Percentiles rank a stretch among this genome's conserved stretches.
Conservation (phyloP, 78 protist genomes). For the Planoprotostelium fungivorum region DNA sequence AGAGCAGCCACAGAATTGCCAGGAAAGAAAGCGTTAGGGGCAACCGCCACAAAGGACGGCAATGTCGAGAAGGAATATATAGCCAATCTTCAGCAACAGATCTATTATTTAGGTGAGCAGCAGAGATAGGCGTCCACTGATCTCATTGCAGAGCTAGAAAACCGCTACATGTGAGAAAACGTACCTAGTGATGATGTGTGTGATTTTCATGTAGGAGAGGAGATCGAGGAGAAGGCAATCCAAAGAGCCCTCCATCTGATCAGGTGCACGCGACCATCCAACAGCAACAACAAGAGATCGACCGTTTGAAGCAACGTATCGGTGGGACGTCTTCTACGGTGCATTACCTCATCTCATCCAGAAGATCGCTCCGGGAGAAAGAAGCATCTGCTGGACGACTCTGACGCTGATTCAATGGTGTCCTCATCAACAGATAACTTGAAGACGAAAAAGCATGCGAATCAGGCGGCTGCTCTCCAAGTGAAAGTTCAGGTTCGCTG, state of each 20-base stretch:
- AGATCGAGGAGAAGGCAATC: not conserved
- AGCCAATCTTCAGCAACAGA: not conserved
- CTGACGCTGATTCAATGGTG: not conserved
- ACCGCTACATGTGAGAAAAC: not conserved
- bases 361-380: not conserved
- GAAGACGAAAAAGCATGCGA: not conserved
- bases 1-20: not conserved
- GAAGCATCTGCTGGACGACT: not conserved
- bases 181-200: not conserved
- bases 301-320: not conserved
- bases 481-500: not conserved
- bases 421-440: not conserved
- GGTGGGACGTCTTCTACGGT: too few species aligned
- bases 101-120: not conserved
- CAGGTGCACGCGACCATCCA: not conserved
- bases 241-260: not conserved
- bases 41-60: not conserved
- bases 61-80: not conserved
- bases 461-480: not conserved
- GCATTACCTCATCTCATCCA: too few species aligned
- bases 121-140: not conserved
- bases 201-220: not conserved
- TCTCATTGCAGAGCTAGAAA: not conserved
- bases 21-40: not conserved
- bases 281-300: not conserved